Base-by-base conservation (phyloP, 495 filamentous ascomycete genomes). In the Symbiotaphrina buchneri region DNA sequence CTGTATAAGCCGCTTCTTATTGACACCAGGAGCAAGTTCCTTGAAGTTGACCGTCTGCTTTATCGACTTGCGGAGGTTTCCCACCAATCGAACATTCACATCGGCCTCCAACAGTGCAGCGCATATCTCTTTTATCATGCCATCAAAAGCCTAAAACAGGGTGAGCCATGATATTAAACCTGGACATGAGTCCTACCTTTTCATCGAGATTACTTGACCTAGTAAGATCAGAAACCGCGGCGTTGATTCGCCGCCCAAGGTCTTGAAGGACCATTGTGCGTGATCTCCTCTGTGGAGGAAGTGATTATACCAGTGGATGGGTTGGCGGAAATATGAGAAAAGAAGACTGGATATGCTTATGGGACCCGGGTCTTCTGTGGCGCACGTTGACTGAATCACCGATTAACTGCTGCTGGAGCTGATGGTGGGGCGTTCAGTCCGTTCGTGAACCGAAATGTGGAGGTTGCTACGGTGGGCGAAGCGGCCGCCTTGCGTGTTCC, bases 1-100 rank as follows among this genome's bases (percentile, higher is more conserved):
- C 46, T 99, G 87, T 46, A 99, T 95, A 30, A 95, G 55, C 27
- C 85, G 80, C 53, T 94, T 95, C 68, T 94, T 95, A 58, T 99
- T 95, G 35, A 83, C 74, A 22, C 71, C 74, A 10, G 84, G 65
- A 8, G 81, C 73, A 6, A 91, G 65, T 24, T 90, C 76, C 45
- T 84, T 74, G 56, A 97, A 90, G 51, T 94, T 91, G 50, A 99
- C 87, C 15, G 68, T 72, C 33, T 63, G 48, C 43, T 78, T 80
- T 42, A 99, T 95, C 23, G 84, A 87, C 52, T 87, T 94, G 37
- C 83, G 84, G 28, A 99, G 74, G 38, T 67, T 67, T 45, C 72
- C 68, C 17, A 99, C 87, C n/a, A 99, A 82, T 44, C 72, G 71
- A 36, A 95, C 74, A 47, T 95, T 99, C 34, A 99, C 74, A 49